These are phyloP conservation scores for Trichoderma semiorbis DNA, from an alignment of 2,329 filamentous ascomycete genomes.

Conservation along the genomic window DNA sequence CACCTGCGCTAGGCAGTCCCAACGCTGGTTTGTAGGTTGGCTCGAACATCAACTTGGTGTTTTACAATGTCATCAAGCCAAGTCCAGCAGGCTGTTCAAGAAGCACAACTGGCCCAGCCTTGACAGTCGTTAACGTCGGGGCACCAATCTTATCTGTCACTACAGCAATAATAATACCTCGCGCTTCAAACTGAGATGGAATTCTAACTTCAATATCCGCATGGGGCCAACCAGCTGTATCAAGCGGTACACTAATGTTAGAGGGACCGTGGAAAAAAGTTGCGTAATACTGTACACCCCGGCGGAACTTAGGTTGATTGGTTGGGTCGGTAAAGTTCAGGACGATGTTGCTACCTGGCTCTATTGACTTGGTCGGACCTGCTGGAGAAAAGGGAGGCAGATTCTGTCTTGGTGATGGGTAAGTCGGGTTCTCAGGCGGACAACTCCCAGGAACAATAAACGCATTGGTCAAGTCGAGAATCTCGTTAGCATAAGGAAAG, in stretches of 20 bases:
- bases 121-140: background rate
- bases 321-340: background rate
- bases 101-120: background rate
- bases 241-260: background rate
- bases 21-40: too few relatives aligned
- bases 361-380: background rate
- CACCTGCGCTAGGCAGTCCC: too few relatives aligned
- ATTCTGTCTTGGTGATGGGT: background rate
- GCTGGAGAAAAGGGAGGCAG: background rate
- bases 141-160: background rate
- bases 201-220: background rate
- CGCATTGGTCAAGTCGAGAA: background rate
- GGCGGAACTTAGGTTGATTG: background rate
- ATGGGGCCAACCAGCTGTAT: background rate
- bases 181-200: background rate
- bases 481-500: background rate
- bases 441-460: background rate
- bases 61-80: background rate
- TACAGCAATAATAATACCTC: background rate
- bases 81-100: background rate
- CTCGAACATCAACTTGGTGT: background rate
- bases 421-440: background rate
- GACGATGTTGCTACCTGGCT: background rate
- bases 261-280: background rate
- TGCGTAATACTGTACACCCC: background rate